These are phyloP conservation scores for Aspergillus udagawae DNA, from an alignment of 2,329 filamentous ascomycete species.

Conservation along the genomic window DNA sequence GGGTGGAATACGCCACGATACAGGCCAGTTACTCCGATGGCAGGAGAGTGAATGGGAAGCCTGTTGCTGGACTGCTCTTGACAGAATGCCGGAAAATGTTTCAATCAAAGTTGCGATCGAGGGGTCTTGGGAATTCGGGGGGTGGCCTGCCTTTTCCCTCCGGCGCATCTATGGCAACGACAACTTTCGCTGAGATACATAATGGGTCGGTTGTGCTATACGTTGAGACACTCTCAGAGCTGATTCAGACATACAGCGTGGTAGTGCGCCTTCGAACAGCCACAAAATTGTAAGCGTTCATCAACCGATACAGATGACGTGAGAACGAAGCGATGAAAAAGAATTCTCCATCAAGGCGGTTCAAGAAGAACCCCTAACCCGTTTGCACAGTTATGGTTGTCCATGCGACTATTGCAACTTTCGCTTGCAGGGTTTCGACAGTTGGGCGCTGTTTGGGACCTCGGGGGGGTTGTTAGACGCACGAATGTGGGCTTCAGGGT, in stretches of 20 bases:
- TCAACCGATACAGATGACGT: constrained; percentile 6
- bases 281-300: constrained; percentile 8
- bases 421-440: background rate
- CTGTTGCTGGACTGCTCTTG: background rate
- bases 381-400: constrained; percentile 1
- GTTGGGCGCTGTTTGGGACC: background rate
- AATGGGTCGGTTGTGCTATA: background rate
- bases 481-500: background rate
- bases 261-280: constrained; percentile 8
- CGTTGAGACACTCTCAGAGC: background rate
- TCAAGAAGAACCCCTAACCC: background rate
- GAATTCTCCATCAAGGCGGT: background rate
- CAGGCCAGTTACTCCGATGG: background rate
- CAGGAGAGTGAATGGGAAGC: background rate
- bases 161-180: too few species aligned
- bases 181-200: background rate
- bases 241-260: background rate
- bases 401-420: background rate
- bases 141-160: too few species aligned
- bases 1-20: background rate
- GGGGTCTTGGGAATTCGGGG: too few species aligned
- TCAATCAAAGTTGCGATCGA: too few species aligned
- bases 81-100: background rate
- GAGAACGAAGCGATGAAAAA: constrained; percentile 6
- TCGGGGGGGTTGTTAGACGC: background rate